phyloP scores from a whole-genome alignment of 495 filamentous ascomycete genomes.

The Xylaria cubensis region DNA sequence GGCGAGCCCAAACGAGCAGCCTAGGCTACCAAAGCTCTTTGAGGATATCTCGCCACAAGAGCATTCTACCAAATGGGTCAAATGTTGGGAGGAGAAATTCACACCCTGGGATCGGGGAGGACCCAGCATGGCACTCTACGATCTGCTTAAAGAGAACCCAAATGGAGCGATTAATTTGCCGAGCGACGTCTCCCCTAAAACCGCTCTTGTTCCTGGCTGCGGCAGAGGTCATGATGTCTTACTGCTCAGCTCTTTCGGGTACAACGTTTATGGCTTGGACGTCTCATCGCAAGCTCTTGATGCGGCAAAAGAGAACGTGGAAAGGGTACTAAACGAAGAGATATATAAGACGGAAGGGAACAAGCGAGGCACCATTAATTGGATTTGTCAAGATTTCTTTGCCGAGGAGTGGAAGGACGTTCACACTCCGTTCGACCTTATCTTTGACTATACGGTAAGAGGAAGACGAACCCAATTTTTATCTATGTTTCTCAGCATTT shows the following conservation, averaged over 20 bases:
- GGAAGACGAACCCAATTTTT: not conserved
- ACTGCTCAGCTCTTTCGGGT: conserved; percentile 72
- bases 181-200: conserved; percentile 47
- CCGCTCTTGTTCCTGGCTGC: conserved; percentile 73
- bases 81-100: conserved; percentile 68
- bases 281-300: conserved; percentile 63
- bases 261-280: conserved; percentile 77
- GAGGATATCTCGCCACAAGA: conserved; percentile 28
- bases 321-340: conserved; percentile 36
- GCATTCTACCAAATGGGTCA: conserved; percentile 61
- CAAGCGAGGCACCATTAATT: conserved; percentile 63
- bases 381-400: conserved; percentile 77
- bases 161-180: conserved; percentile 53
- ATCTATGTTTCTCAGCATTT: not conserved
- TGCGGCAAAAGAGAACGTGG: conserved; percentile 56
- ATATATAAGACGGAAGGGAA: conserved; percentile 56
- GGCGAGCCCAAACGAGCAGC: not conserved
- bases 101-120: conserved; percentile 74
- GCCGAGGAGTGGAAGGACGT: conserved; percentile 63
- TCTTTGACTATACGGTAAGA: conserved; percentile 85
- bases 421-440: conserved; percentile 69
- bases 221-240: conserved; percentile 78
- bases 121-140: conserved; percentile 71
- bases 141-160: conserved; percentile 58
- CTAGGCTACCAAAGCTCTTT: conserved; percentile 35